Percentiles rank a stretch among this genome's conserved stretches.
phyloP scores from a whole-genome alignment of 78 protist species.

The Dictyostelium intermedium region DNA sequence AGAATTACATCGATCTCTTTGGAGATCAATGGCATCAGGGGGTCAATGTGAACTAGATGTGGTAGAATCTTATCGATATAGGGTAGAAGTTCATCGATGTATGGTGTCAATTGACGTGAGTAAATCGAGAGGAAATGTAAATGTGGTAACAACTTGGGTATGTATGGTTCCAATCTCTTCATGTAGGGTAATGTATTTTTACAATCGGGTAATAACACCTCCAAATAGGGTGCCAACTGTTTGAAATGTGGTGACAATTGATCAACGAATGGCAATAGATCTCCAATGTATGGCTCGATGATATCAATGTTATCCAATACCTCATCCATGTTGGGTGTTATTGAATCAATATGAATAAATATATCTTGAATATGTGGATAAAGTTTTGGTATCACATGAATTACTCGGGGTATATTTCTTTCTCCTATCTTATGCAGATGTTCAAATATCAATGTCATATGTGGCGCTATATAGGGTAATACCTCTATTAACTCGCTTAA shows the following conservation, averaged over 20 bases:
- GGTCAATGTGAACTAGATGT: background rate
- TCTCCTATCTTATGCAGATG: conserved; percentile 10
- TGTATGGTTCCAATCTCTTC: conserved; percentile 7
- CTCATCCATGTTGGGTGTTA: conserved; percentile 18
- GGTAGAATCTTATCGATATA: conserved; percentile 39
- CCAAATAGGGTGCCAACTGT: conserved; percentile 13
- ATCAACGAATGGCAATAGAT: conserved; percentile 14
- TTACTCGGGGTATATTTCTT: background rate
- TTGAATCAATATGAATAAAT: conserved; percentile 1
- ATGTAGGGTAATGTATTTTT: background rate
- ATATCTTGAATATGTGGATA: background rate
- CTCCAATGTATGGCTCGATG: conserved; percentile 16
- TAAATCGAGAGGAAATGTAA: background rate
- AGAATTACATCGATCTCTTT: conserved; percentile 24
- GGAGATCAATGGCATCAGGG: conserved; percentile 14
- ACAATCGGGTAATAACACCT: conserved; percentile 6
- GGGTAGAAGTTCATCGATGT: conserved; percentile 37
- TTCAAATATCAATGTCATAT: background rate
- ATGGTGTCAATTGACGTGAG: background rate
- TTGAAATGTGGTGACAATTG: conserved; percentile 7
- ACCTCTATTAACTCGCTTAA: background rate
- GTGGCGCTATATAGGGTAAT: conserved; percentile 20
- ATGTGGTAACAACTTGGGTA: conserved; percentile 34
- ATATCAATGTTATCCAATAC: conserved; percentile 3
- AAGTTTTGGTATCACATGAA: background rate